Evolutionary conservation across 331 rosid species (phyloP).

Genomic region (Arachis monticola): DNA sequence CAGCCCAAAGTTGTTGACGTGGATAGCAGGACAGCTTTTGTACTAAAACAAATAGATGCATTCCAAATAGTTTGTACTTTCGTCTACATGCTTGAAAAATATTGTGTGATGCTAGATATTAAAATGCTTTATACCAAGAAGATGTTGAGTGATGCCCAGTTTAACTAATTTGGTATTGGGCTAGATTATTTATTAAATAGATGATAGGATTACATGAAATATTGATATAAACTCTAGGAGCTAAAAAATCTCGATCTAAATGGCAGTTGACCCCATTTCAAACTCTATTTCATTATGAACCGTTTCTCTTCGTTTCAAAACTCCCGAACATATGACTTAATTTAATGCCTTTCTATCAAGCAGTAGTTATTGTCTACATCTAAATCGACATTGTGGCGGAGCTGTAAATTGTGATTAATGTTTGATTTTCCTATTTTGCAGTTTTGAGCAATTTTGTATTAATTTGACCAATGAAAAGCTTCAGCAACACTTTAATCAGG

Average conservation of each 20-base stretch:
- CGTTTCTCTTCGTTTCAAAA: slow-evolving; percentile 7
- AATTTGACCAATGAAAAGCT: slow-evolving; percentile 98
- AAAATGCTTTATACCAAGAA: neutral
- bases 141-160: neutral
- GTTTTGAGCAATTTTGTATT: slow-evolving; percentile 99
- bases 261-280: slow-evolving; percentile 20
- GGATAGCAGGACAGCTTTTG: neutral
- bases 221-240: neutral
- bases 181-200: neutral
- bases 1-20: neutral
- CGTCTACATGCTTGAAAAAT: neutral
- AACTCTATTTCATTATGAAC: neutral
- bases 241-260: neutral
- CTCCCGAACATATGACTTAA: neutral
- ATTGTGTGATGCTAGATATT: neutral
- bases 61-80: no score
- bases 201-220: neutral
- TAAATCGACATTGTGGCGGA: neutral
- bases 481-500: slow-evolving; percentile 99
- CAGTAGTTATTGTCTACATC: slow-evolving; percentile 22
- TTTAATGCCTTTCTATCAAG: slow-evolving; percentile 19
- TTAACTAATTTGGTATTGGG: neutral
- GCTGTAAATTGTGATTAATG: slow-evolving; percentile 30
- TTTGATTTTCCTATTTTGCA: slow-evolving; percentile 46
- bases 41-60: no score